Conservation (phyloP, 140 eudicot genomes). For the Ambrosia hybrid region DNA sequence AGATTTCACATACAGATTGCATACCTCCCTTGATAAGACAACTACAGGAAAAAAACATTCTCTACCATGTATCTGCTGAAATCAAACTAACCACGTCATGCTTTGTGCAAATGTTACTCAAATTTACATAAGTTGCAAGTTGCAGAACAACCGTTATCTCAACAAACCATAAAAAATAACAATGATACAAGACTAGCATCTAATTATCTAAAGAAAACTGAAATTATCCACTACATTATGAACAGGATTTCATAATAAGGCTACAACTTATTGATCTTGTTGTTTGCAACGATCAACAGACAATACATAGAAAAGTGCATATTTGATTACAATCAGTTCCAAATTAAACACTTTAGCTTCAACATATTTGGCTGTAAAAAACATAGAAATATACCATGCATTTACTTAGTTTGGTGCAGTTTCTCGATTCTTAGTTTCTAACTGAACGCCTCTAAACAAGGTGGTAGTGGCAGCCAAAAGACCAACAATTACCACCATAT, state of each 20-base stretch:
- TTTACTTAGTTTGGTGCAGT: not conserved
- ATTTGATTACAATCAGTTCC: not conserved
- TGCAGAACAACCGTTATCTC: not conserved
- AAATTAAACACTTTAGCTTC: not conserved
- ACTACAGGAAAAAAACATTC: constrained; percentile 34
- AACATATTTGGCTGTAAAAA: not conserved
- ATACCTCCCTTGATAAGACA: constrained; percentile 45
- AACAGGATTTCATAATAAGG: not conserved
- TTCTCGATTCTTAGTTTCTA: not conserved
- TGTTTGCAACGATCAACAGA: not conserved
- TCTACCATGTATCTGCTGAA: constrained; percentile 37
- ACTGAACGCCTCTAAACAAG: not conserved
- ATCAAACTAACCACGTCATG: constrained; percentile 3
- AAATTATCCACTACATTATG: not conserved
- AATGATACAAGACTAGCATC: not conserved
- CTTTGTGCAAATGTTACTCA: not conserved
- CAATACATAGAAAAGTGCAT: not conserved
- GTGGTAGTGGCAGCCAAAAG: not conserved
- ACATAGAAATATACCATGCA: not conserved
- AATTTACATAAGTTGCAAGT: not conserved
- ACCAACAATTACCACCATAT: not conserved
- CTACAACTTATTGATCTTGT: constrained; percentile 3
- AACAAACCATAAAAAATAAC: not conserved
- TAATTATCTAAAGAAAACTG: not conserved
- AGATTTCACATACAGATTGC: constrained; percentile 54